These are phyloP conservation scores for Guadua angustifolia DNA, from an alignment of 176 grass and related monocot species.

Conservation along the genomic window DNA sequence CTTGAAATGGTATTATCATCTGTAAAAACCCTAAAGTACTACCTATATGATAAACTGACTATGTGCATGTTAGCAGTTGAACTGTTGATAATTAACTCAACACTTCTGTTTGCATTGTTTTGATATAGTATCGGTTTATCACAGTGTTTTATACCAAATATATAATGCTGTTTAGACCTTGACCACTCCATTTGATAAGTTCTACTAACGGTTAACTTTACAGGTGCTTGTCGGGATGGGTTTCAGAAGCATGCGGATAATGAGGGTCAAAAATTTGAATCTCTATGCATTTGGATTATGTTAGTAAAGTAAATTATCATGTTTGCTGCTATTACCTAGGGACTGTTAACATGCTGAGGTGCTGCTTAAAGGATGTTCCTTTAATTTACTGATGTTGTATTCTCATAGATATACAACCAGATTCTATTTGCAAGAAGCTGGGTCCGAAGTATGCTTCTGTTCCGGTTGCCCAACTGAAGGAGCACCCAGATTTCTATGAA, in stretches of 20 bases:
- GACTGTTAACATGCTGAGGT: constrained; percentile 16
- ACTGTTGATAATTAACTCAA: not conserved
- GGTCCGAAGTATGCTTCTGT: constrained; percentile 81
- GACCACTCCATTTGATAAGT: not conserved
- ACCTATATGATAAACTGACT: not conserved
- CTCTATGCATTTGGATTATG: constrained; percentile 98
- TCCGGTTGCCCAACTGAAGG: constrained; percentile 67
- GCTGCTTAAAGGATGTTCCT: constrained; percentile 18
- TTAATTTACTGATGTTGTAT: constrained; percentile 31
- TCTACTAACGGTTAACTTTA: constrained; percentile 24
- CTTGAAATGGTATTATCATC: not conserved
- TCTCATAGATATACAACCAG: constrained; percentile 83
- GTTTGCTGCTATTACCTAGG: constrained; percentile 12
- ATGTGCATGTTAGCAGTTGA: not conserved
- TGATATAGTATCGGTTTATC: not conserved
- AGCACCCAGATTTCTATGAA: constrained; percentile 84
- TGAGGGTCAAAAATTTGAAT: constrained; percentile 77
- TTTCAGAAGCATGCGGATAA: constrained; percentile 80
- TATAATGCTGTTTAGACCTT: constrained; percentile 4
- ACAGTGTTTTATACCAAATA: not conserved
- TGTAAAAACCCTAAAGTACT: not conserved
- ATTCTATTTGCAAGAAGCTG: constrained; percentile 88
- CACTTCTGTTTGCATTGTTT: constrained; percentile 13
- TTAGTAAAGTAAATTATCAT: constrained; percentile 53
- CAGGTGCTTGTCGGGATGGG: constrained; percentile 95